Evolutionary conservation across 2,329 filamentous ascomycete genomes (phyloP), one percentile per base, ranked within the genome.

Genomic region (Alternaria rosae): DNA sequence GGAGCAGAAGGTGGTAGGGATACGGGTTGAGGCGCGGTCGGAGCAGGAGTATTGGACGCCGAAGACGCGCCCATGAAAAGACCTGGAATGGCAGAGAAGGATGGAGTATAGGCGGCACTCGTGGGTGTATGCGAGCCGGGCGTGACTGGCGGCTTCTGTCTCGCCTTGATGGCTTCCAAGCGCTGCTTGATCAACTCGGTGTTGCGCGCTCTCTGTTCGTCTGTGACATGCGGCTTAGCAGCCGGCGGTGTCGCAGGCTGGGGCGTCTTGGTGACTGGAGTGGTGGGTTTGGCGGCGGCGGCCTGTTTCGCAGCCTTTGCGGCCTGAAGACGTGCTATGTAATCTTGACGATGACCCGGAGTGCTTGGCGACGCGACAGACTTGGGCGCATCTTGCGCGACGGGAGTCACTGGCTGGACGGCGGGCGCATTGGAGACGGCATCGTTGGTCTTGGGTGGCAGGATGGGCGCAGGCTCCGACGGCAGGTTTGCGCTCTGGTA

Each of bases 121-220:
- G 48, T 57, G 20, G 65, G 51, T 15, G 55, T 57, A 10, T 41
- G 57, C 9, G 54, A 6, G 15, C 53, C 54, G 23, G 62, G 58
- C 9, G 65, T 17, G 3, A 53, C 47, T 26, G 47, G 59, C 35
- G 62, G 67, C 54, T 70, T 72, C 42, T 64, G 67, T 32, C 68
- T 65, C 13, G 73, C 72, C 57, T 71, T 74, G 45, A 78, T 64
- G n/a, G 90, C 90, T 62, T 93, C 92, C 73, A 97, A 89, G 68
- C 92, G 93, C 74, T 92, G 87, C 66, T 92, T 88, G 48, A 94
- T 84, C 30, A 93, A 81, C 61, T 92, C 92, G 62, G 92, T 97
- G 67, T 93, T 87, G 73, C 90, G 87, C 30, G 82, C 82, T 67
- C 82, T 87, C 70, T 80, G 78, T 43, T 81, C 82, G 6, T 76